phyloP scores from a whole-genome alignment of 441 rosid genomes.

The Adansonia gregorii region DNA sequence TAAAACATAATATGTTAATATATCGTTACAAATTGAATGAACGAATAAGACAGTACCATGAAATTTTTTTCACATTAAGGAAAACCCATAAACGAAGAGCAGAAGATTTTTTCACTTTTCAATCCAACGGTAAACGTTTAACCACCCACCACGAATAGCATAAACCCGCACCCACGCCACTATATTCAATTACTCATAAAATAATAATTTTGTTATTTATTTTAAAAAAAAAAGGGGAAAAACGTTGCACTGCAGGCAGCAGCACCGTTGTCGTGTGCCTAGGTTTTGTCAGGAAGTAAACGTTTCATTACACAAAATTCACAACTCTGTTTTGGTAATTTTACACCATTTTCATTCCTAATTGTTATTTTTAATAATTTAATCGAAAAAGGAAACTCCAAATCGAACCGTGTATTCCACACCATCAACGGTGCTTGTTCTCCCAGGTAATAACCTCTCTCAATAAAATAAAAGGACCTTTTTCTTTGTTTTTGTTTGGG shows the following conservation, averaged over 20 bases:
- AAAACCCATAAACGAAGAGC: background rate
- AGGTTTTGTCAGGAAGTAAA: background rate
- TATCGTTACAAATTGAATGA: too few species aligned
- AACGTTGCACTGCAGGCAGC: background rate
- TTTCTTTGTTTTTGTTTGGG: constrained; percentile 5
- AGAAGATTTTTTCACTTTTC: background rate
- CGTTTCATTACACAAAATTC: background rate
- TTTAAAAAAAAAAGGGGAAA: background rate
- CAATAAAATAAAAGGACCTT: background rate
- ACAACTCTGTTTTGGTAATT: background rate
- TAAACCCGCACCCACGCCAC: background rate
- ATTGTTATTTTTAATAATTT: background rate
- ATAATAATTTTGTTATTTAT: background rate
- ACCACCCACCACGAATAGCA: background rate
- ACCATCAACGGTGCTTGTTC: background rate
- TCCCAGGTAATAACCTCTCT: background rate
- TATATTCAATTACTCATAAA: background rate
- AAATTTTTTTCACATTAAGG: too few species aligned
- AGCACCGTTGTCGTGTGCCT: background rate
- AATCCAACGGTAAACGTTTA: background rate
- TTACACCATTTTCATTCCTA: background rate
- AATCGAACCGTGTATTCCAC: constrained; percentile 8
- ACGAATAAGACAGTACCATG: too few species aligned
- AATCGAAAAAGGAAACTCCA: background rate
- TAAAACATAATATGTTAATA: too few species aligned